Conservation (phyloP, 1,284 basidiomycete genomes). For the Puccinia novopanici region DNA sequence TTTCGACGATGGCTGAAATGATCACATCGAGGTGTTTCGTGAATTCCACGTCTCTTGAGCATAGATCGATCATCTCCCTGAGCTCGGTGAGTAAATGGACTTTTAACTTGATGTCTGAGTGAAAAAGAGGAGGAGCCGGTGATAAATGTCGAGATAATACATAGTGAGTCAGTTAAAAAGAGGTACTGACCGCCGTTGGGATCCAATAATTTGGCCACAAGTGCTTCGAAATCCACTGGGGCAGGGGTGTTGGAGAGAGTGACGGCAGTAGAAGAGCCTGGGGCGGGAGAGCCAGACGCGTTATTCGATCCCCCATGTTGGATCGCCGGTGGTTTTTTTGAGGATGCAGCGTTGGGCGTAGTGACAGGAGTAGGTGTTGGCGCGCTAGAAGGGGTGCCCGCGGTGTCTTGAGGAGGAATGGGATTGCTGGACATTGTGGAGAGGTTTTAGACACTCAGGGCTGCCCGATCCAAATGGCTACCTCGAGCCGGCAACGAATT, state of each 20-base stretch:
- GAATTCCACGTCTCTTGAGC: slow-evolving; percentile 74
- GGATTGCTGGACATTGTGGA: slow-evolving; percentile 21
- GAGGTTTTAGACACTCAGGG: neutral
- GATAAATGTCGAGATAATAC: neutral
- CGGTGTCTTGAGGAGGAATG: slow-evolving; percentile 18
- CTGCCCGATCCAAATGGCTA: neutral
- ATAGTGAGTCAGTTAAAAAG: neutral
- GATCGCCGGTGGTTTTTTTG: neutral
- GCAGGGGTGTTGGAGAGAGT: slow-evolving; percentile 8
- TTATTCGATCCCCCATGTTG: neutral
- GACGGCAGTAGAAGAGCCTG: slow-evolving; percentile 7
- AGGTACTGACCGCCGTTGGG: slow-evolving; percentile 52
- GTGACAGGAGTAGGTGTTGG: slow-evolving; percentile 31
- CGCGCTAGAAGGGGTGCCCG: slow-evolving; percentile 25
- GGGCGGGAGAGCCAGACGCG: slow-evolving; percentile 39
- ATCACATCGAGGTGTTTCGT: slow-evolving; percentile 65
- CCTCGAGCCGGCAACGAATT: neutral
- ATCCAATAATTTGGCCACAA: slow-evolving; percentile 54
- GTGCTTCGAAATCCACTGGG: slow-evolving; percentile 53
- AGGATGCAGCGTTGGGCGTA: slow-evolving; percentile 18
- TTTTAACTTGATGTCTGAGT: slow-evolving; percentile 61
- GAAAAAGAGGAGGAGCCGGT: neutral
- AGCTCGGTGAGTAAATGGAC: slow-evolving; percentile 74
- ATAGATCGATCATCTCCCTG: slow-evolving; percentile 80
- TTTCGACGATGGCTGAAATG: slow-evolving; percentile 76